These are phyloP conservation scores for Ceratocystis destructans DNA, from an alignment of 2,329 filamentous ascomycete species.

Conservation along the genomic window DNA sequence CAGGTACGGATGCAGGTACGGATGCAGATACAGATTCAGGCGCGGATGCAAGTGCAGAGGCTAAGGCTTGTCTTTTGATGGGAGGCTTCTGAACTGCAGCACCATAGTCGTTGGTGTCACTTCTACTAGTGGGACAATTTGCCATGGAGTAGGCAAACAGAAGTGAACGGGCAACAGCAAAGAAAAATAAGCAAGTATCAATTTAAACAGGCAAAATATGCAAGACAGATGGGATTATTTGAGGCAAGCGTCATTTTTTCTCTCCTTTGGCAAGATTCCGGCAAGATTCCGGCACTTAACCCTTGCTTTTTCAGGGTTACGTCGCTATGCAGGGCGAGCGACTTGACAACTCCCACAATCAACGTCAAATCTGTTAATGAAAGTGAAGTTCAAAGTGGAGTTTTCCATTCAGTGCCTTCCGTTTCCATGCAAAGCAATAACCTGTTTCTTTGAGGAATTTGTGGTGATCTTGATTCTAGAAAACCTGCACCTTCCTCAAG, in stretches of 20 bases:
- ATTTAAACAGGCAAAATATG: constrained; percentile 7
- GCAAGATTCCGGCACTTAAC: constrained; percentile 5
- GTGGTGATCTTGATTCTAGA: background rate
- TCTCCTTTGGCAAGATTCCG: background rate
- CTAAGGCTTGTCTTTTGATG: background rate
- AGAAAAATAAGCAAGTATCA: background rate
- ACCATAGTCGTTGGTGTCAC: background rate
- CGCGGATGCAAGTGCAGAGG: background rate
- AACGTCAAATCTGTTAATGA: background rate
- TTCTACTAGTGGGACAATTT: background rate
- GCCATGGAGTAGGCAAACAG: background rate
- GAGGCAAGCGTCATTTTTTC: background rate
- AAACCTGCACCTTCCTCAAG: background rate
- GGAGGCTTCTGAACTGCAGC: background rate
- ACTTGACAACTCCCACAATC: background rate
- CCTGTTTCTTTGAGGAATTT: background rate
- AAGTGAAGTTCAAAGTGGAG: constrained; percentile 5
- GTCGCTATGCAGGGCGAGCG: too few relatives aligned
- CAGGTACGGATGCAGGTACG: background rate
- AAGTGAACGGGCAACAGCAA: background rate
- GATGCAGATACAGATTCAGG: background rate
- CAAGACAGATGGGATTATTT: background rate
- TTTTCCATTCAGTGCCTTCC: background rate
- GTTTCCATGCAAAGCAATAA: background rate
- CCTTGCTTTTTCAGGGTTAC: background rate